Percentiles rank a stretch among this genome's conserved stretches.
phyloP scores from a whole-genome alignment of 164 flowering plant species.

The Aristolochia contorta region DNA sequence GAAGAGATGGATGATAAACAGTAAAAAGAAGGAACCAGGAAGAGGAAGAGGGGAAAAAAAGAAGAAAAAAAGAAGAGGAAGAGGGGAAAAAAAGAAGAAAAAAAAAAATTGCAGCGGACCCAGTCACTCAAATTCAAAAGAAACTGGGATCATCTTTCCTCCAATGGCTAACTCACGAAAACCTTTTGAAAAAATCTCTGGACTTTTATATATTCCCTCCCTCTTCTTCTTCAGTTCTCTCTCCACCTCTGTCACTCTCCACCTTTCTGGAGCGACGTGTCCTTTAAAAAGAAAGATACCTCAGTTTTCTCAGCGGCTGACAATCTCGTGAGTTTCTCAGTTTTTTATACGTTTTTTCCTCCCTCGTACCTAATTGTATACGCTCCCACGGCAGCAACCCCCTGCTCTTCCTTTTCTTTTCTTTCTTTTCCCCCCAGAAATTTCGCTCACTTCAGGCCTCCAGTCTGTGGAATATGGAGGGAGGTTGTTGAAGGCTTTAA shows the following conservation, averaged over 20 bases:
- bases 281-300: constrained; percentile 27
- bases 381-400: background rate
- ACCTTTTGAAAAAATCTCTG: no score
- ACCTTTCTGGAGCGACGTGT: constrained; percentile 49
- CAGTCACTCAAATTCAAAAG: constrained; percentile 36
- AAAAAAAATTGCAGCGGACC: background rate
- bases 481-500: no score
- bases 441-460: no score
- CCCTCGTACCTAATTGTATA: constrained; percentile 1
- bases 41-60: background rate
- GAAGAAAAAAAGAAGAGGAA: background rate
- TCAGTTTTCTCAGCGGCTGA: constrained; percentile 32
- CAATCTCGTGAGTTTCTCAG: constrained; percentile 34
- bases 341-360: constrained; percentile 5
- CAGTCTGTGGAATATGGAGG: no score
- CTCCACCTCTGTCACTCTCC: constrained; percentile 11
- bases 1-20: constrained; percentile 7
- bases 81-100: background rate
- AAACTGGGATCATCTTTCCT: background rate
- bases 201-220: background rate
- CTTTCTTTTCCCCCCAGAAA: background rate
- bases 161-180: no score
- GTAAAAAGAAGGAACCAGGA: no score
- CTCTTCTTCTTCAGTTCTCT: background rate
- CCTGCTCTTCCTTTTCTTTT: background rate